Evolutionary conservation across 305 asterid genomes (phyloP).

Genomic region (Plantago rigida): DNA sequence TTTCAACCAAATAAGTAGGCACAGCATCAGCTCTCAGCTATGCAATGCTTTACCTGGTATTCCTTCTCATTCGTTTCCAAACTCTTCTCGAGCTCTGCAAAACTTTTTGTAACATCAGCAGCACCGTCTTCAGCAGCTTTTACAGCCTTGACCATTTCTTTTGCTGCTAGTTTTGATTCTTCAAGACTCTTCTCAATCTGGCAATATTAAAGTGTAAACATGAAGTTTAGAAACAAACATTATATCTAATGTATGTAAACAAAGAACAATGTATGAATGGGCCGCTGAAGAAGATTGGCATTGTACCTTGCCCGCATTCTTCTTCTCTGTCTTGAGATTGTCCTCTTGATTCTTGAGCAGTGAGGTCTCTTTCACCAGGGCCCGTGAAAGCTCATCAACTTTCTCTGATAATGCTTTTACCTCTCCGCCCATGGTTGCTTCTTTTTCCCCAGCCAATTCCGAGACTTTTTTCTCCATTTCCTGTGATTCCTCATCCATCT

Average conservation of each 20-base stretch:
- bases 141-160: slow-evolving; percentile 58
- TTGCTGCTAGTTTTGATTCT: slow-evolving; percentile 67
- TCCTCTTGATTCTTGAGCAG: slow-evolving; percentile 65
- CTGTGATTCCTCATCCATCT: slow-evolving; percentile 50
- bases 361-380: slow-evolving; percentile 72
- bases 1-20: slow-evolving; percentile 9
- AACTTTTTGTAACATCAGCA: slow-evolving; percentile 53
- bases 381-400: slow-evolving; percentile 66
- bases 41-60: slow-evolving; percentile 50
- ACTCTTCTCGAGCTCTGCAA: slow-evolving; percentile 62
- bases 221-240: slow-evolving; percentile 17
- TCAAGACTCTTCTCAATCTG: slow-evolving; percentile 63
- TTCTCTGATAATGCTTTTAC: slow-evolving; percentile 63
- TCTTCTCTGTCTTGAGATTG: slow-evolving; percentile 57
- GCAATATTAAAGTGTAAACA: slow-evolving; percentile 19
- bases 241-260: slow-evolving; percentile 4
- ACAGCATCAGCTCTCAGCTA: background rate
- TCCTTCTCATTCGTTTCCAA: slow-evolving; percentile 86
- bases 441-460: slow-evolving; percentile 61
- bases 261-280: slow-evolving; percentile 5
- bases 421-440: slow-evolving; percentile 89
- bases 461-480: slow-evolving; percentile 60
- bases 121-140: slow-evolving; percentile 75
- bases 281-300: slow-evolving; percentile 10
- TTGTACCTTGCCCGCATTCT: slow-evolving; percentile 56